Evolutionary conservation across 345 rosid genomes (phyloP).

Genomic region (Ceriops decandra): DNA sequence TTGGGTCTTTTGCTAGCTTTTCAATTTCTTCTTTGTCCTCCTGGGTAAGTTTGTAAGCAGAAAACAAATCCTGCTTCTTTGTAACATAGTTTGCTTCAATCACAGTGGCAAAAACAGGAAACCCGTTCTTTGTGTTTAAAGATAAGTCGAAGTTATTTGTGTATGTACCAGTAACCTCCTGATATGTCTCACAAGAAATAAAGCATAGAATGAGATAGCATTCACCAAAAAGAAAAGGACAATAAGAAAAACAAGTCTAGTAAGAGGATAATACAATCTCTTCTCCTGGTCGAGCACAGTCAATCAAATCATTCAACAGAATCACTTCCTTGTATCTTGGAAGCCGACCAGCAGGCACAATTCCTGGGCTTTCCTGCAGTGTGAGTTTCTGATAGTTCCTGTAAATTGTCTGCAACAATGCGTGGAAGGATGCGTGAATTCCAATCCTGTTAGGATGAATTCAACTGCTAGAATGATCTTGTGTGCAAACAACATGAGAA

Average conservation of each 20-base stretch:
- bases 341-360: slow-evolving; percentile 97
- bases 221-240: slow-evolving; percentile 5
- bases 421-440: slow-evolving; percentile 1
- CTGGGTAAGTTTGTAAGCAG: slow-evolving; percentile 92
- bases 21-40: slow-evolving; percentile 93
- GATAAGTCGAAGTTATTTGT: slow-evolving; percentile 94
- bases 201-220: slow-evolving; percentile 6
- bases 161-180: slow-evolving; percentile 95
- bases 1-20: slow-evolving; percentile 81
- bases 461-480: background rate
- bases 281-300: slow-evolving; percentile 97
- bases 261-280: slow-evolving; percentile 61
- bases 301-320: slow-evolving; percentile 85
- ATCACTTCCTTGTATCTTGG: slow-evolving; percentile 99
- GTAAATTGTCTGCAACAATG: slow-evolving; percentile 74
- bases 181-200: slow-evolving; percentile 22
- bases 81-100: slow-evolving; percentile 89
- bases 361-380: slow-evolving; percentile 98
- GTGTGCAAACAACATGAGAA: background rate
- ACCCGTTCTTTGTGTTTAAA: slow-evolving; percentile 92
- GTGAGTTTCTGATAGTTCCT: slow-evolving; percentile 96
- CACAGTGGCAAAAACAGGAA: slow-evolving; percentile 96
- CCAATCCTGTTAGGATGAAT: background rate
- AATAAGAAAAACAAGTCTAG: slow-evolving; percentile 1
- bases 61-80: slow-evolving; percentile 95